Percentiles rank a stretch among this genome's conserved stretches.
These are phyloP conservation scores for Trichophyton equinum DNA, from an alignment of 2,329 filamentous ascomycete species.

Conservation along the genomic window DNA sequence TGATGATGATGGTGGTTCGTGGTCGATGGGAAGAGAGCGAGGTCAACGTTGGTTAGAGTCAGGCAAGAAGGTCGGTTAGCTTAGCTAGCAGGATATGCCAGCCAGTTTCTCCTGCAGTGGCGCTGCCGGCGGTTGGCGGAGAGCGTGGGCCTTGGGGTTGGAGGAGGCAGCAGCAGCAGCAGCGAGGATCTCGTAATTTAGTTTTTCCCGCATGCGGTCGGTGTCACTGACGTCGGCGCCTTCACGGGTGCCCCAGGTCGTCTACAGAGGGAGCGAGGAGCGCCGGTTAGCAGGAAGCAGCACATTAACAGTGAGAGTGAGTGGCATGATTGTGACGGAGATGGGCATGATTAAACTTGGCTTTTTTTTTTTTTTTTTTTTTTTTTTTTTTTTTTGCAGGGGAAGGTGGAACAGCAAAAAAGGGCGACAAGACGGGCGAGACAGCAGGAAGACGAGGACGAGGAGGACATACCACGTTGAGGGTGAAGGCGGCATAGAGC, in stretches of 20 bases:
- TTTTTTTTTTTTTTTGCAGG: no score
- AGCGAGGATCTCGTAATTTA: neutral
- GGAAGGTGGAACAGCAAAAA: neutral
- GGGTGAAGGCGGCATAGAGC: constrained; percentile 70
- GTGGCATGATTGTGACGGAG: neutral
- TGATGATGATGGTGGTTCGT: neutral
- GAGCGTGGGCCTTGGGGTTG: neutral
- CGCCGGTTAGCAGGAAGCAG: no score
- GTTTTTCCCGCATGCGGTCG: constrained; percentile 15
- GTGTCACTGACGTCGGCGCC: constrained; percentile 60
- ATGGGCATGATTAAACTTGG: neutral
- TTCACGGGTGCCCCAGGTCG: constrained; percentile 80
- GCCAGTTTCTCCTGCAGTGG: neutral
- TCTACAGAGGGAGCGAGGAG: constrained; percentile 40
- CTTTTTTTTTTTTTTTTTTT: neutral
- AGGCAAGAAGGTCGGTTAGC: no score
- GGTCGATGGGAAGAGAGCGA: neutral
- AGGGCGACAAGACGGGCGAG: neutral
- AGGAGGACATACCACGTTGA: constrained; percentile 56
- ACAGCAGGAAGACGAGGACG: neutral
- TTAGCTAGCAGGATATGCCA: neutral
- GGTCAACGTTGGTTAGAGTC: no score
- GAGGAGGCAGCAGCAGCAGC: neutral
- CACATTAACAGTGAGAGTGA: no score
- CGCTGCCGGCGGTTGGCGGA: neutral